These are phyloP conservation scores for Phytophthora cajani DNA, from an alignment of 352 stramenopile species.

Conservation along the genomic window DNA sequence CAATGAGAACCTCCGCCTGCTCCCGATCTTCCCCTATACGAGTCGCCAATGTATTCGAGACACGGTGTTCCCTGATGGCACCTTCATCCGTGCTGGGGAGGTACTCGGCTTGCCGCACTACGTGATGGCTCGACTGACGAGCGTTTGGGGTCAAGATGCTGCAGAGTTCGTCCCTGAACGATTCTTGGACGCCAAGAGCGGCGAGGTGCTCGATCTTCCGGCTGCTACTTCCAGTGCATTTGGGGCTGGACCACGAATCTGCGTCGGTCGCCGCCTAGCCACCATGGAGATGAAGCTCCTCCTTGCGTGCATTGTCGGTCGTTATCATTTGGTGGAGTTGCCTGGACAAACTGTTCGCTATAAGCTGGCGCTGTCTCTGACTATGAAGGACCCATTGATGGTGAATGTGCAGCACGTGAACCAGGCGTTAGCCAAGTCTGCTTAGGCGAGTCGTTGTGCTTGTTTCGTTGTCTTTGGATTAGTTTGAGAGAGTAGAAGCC, in stretches of 20 bases:
- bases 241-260: slow-evolving; percentile 51
- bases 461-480: too few relatives aligned
- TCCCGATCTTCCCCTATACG: slow-evolving; percentile 52
- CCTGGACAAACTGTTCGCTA: neutral
- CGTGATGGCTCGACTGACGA: slow-evolving; percentile 39
- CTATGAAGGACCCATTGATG: neutral
- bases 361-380: neutral
- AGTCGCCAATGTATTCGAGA: slow-evolving; percentile 35
- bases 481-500: too few relatives aligned
- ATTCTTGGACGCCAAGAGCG: slow-evolving; percentile 35
- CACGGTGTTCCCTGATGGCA: slow-evolving; percentile 57
- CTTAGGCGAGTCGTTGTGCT: neutral
- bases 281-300: slow-evolving; percentile 72
- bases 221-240: slow-evolving; percentile 58
- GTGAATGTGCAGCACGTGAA: neutral
- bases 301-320: neutral
- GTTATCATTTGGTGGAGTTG: neutral
- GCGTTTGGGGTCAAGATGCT: slow-evolving; percentile 48
- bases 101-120: slow-evolving; percentile 43
- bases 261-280: slow-evolving; percentile 57
- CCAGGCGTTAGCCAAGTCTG: neutral
- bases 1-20: slow-evolving; percentile 57
- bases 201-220: slow-evolving; percentile 28
- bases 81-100: slow-evolving; percentile 34
- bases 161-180: slow-evolving; percentile 49